phyloP scores from a whole-genome alignment of 1,284 basidiomycete genomes.

The Lentinula novae-zelandiae region DNA sequence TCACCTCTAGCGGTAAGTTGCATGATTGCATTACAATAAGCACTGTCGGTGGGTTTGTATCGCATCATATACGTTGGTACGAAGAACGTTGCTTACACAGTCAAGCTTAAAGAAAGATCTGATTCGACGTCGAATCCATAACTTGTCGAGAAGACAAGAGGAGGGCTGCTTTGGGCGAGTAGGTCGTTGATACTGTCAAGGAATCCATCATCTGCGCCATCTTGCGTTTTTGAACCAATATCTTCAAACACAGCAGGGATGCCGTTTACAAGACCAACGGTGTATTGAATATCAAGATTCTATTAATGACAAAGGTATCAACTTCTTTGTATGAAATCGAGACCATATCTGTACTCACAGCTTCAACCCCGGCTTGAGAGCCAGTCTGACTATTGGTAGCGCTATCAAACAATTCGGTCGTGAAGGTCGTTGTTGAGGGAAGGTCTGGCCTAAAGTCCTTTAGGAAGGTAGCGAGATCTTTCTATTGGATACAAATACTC shows the following conservation, averaged over 20 bases:
- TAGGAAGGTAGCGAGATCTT: constrained; percentile 42
- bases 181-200: constrained; percentile 5
- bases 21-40: constrained; percentile 5
- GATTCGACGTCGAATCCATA: constrained; percentile 10
- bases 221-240: constrained; percentile 13
- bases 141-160: constrained; percentile 9
- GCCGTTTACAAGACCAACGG: constrained; percentile 25
- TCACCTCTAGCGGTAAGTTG: constrained; percentile 2
- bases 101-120: constrained; percentile 5
- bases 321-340: neutral
- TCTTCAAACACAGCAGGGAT: constrained; percentile 19
- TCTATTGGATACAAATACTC: constrained; percentile 21
- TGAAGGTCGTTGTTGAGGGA: constrained; percentile 16
- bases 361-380: constrained; percentile 36
- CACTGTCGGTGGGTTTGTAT: constrained; percentile 22
- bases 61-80: neutral
- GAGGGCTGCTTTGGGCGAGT: constrained; percentile 4
- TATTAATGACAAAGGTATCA: neutral
- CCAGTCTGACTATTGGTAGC: constrained; percentile 38
- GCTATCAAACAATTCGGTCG: constrained; percentile 34
- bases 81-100: neutral
- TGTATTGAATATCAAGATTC: constrained; percentile 26
- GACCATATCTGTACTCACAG: constrained; percentile 7
- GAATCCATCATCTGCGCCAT: constrained; percentile 11
- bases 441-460: constrained; percentile 20